Conservation (phyloP, 805 yeast species). For the Candida quercuum region DNA sequence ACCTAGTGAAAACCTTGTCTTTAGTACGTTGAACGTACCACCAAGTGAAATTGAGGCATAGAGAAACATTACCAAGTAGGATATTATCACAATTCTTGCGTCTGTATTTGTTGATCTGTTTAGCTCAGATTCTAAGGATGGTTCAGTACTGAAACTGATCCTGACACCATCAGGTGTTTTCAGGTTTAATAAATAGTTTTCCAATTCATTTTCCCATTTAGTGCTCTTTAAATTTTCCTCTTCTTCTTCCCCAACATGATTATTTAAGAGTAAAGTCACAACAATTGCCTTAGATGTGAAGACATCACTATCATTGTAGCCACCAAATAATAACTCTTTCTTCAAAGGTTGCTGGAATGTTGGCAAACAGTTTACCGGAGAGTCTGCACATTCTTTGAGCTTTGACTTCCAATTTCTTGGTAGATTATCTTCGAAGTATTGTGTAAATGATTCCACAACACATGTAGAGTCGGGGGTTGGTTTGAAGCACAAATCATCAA, state of each 20-base stretch:
- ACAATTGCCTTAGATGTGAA: constrained; percentile 67
- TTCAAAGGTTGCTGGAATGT: constrained; percentile 86
- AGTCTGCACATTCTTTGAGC: constrained; percentile 56
- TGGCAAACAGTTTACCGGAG: constrained; percentile 90
- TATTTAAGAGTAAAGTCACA: constrained; percentile 65
- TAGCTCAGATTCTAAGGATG: constrained; percentile 79
- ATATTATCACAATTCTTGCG: constrained; percentile 57
- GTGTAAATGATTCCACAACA: constrained; percentile 83
- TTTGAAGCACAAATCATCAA: constrained; percentile 73
- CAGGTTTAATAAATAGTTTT: constrained; percentile 43
- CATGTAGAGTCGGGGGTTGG: constrained; percentile 74
- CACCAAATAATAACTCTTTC: constrained; percentile 67
- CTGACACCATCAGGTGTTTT: constrained; percentile 49
- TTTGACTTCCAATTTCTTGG: constrained; percentile 51
- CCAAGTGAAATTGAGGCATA: constrained; percentile 82
- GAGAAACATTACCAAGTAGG: constrained; percentile 81
- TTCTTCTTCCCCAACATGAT: constrained; percentile 28
- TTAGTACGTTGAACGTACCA: constrained; percentile 36
- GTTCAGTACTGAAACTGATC: constrained; percentile 74
- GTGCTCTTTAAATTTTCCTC: constrained; percentile 32
- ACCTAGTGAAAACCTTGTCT: constrained; percentile 72
- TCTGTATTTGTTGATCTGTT: constrained; percentile 81
- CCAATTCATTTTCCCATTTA: constrained; percentile 71
- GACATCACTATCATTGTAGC: constrained; percentile 40
- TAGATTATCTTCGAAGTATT: constrained; percentile 71